Base-by-base conservation (phyloP, 768 basidiomycete species). In the Gautieria morchelliformis region DNA sequence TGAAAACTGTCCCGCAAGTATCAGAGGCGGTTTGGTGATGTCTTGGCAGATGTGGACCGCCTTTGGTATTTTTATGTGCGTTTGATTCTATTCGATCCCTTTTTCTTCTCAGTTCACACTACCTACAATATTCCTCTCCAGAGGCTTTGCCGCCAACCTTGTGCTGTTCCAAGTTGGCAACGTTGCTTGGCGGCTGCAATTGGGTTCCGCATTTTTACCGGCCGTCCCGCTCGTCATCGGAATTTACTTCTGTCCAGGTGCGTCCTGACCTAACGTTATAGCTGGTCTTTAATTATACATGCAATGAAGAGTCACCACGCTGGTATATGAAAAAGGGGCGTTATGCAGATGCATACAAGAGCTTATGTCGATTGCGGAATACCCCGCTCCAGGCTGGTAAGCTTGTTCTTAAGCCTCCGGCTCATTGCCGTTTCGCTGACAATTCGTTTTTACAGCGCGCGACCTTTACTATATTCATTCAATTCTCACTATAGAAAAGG, bases 1-100 rank as follows among this genome's bases (percentile, higher is more conserved):
- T 1, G 88, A 97, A 69, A 84, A 85, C 65, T 75, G 84, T 0
- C 93, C 93, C 0, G 82, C 92, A 0, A 71, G 72, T 15, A 90
- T 97, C 57, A 83, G 93, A 63, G 93, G 93, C 57, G 92, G 84
- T 1, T 80, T 94, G 30, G 89, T 92, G 58, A 94, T 93, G 91
- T 86, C 81, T 65, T 94, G 93, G 90, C 89, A 91, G 69, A 76
- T 89, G 73, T 92, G 89, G 89, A 90, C 88, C 3, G 89, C 87
- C 0, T 91, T 91, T 64, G 90, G 90, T 59, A 89, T 92, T 69
- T 78, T 83, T 58, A 90, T 4, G 89, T 56, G 30, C n/a, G 54
- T 47, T 24, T 45, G 27, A 27, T 27, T 27, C 27, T 27, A 2
- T 27, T 27, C 27, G 27, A 27, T 27, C 27, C 27, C 27, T 27